Percentiles rank a stretch among this genome's conserved stretches.
phyloP scores from a whole-genome alignment of 2,329 filamentous ascomycete species.

The Ceratocystis eucalypticola region DNA sequence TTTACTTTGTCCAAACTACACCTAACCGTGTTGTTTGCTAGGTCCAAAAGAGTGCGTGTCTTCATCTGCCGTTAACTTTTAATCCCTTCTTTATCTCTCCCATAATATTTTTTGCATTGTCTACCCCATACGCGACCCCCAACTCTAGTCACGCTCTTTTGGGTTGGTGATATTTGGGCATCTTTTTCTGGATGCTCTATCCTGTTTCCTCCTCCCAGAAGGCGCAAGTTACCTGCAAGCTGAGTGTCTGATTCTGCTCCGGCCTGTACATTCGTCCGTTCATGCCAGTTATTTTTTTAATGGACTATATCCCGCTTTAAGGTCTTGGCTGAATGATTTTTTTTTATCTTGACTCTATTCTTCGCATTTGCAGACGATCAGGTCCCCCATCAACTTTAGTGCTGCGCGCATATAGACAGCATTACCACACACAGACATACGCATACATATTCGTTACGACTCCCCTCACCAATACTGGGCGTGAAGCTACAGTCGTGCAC shows the following conservation, averaged over 20 bases:
- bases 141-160: background rate
- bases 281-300: background rate
- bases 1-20: background rate
- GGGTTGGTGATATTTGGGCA: slow-evolving; percentile 5
- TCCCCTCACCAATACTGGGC: background rate
- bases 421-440: background rate
- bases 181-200: background rate
- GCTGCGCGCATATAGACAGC: background rate
- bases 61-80: background rate
- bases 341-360: background rate
- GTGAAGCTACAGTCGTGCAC: background rate
- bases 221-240: background rate
- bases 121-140: background rate
- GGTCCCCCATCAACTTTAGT: background rate
- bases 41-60: background rate
- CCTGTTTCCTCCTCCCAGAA: background rate
- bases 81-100: background rate
- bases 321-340: background rate
- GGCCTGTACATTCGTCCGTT: background rate
- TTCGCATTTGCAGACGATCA: background rate
- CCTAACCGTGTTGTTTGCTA: background rate
- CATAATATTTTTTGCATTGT: background rate
- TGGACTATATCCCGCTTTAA: background rate
- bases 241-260: background rate
- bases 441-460: background rate